A percentile compares a stretch with the other conserved stretches of the same genome.
Conservation (phyloP, 2,329 filamentous ascomycete species). For the Clonostachys rhizophaga region DNA sequence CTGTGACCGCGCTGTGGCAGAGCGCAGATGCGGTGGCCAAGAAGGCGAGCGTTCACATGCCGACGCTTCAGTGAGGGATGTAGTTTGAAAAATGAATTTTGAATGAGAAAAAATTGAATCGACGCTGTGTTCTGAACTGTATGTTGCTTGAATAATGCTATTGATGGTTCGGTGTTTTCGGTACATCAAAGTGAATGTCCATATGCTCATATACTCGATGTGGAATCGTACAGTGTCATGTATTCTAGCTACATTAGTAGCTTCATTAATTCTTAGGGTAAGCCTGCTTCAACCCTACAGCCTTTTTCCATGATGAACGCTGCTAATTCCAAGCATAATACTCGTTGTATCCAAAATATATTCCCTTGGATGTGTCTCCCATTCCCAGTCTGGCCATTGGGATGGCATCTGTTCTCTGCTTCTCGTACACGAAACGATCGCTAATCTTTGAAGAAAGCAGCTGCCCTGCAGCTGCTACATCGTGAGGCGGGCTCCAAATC, state of each 20-base stretch:
- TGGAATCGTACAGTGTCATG: too few species aligned
- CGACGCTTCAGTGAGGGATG: slow-evolving; percentile 37
- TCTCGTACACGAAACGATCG: not conserved
- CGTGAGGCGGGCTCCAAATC: not conserved
- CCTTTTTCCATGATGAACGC: too few species aligned
- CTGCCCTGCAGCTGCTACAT: not conserved
- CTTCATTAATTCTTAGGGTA: too few species aligned
- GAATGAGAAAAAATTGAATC: too few species aligned
- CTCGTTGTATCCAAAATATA: not conserved
- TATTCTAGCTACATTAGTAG: too few species aligned
- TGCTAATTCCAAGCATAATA: not conserved
- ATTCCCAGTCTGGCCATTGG: not conserved
- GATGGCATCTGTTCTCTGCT: not conserved
- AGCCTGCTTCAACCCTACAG: too few species aligned
- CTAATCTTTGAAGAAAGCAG: too few species aligned
- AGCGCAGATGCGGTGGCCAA: slow-evolving; percentile 78
- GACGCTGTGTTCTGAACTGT: too few species aligned
- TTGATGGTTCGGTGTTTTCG: too few species aligned
- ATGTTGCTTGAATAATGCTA: too few species aligned
- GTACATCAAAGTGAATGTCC: too few species aligned
- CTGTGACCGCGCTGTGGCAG: slow-evolving; percentile 89
- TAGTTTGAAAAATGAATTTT: not conserved
- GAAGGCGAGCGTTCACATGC: slow-evolving; percentile 88
- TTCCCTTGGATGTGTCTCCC: not conserved
- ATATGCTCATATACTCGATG: too few species aligned